Base-by-base conservation (phyloP, 1,284 basidiomycete species). In the Laetiporus sulphureus region DNA sequence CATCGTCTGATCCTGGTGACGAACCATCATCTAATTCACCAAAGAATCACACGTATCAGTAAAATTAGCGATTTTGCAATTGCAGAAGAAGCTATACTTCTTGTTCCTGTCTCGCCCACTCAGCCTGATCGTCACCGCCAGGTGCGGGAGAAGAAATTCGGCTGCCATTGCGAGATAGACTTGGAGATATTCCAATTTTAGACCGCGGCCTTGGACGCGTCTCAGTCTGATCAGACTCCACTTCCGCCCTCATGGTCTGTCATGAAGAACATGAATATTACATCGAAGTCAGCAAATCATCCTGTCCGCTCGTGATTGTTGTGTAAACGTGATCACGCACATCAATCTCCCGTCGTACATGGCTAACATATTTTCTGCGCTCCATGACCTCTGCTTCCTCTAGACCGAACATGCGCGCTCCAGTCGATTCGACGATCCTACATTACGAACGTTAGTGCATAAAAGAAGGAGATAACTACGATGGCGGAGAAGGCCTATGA, bases 1-100 rank as follows among this genome's bases (percentile, higher is more conserved):
- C 46, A 96, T 81, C 0, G 91, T 85, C 36, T 79, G 73, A 57
- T 96, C 92, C 69, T 96, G 92, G 54, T 88, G 77, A 35, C 73
- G 74, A 32, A 95, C 79, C 63, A 94, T 79, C 59, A 91, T 77
- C 86, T 93, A 48, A 40, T 19, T 23, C 21, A 5, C 20, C 6
- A 10, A 6, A 39, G 24, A 32, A 32, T n/a, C n/a, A n/a, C n/a
- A n/a, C n/a, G n/a, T n/a, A n/a, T n/a, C n/a, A n/a, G n/a, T n/a
- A n/a, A n/a, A n/a, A n/a, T 36, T 15, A 36, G 34, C 18, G 34
- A 15, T 20, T 7, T 36, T 8, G 6, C 19, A 7, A 5, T 15
- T 11, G 8, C 11, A 10, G 19, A 8, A 21, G 8, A 27, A 12
- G 23, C 37, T 23, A 22, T 49, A 83, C 88, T 72, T 91, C 78